A percentile compares a stretch with the other conserved stretches of the same genome.
Conservation (phyloP, 2,329 filamentous ascomycete genomes). For the Metarhizium humberi region DNA sequence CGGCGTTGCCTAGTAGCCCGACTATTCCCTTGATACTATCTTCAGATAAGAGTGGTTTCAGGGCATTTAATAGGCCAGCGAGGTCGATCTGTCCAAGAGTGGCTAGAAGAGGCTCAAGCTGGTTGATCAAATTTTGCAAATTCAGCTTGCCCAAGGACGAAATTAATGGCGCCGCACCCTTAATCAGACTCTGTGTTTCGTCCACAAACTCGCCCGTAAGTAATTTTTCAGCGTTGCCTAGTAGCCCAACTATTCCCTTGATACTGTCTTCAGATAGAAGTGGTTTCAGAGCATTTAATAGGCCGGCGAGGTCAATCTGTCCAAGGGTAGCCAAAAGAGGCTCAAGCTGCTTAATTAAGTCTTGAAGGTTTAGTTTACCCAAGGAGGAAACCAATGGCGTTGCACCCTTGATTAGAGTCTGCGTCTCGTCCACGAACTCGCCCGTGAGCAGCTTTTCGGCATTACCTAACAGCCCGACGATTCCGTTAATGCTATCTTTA, state of each 20-base stretch:
- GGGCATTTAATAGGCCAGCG: constrained; percentile 16
- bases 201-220: constrained; percentile 19
- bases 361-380: constrained; percentile 14
- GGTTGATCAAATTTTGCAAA: constrained; percentile 15
- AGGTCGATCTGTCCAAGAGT: constrained; percentile 23
- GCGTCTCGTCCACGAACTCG: constrained; percentile 22
- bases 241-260: constrained; percentile 21
- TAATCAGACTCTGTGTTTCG: constrained; percentile 18
- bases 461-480: constrained; percentile 24
- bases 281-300: constrained; percentile 17
- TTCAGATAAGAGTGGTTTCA: constrained; percentile 17
- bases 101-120: constrained; percentile 20
- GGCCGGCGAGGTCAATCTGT: constrained; percentile 21
- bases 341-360: constrained; percentile 16
- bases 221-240: constrained; percentile 19
- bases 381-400: constrained; percentile 16
- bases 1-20: constrained; percentile 19
- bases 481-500: constrained; percentile 18
- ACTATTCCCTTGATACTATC: constrained; percentile 21
- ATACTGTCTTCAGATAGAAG: constrained; percentile 19
- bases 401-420: constrained; percentile 22
- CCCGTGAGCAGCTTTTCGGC: constrained; percentile 21
- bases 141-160: constrained; percentile 11
- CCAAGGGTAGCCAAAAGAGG: constrained; percentile 22
- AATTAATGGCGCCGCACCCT: constrained; percentile 17